Conservation (phyloP, 169 alveolate genomes). For the Eimeria sp. region DNA sequence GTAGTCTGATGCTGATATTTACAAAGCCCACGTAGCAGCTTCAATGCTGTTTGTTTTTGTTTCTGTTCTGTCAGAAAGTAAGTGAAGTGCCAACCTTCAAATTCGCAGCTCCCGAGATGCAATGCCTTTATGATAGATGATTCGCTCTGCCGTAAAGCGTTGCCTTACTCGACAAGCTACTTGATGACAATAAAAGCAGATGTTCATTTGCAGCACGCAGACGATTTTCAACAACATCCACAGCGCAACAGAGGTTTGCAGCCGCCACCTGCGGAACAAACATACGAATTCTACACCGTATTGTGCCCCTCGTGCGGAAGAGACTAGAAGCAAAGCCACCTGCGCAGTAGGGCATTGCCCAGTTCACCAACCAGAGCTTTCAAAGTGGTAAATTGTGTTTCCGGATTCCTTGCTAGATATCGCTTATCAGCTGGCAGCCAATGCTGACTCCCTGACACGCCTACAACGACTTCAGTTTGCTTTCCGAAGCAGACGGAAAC, state of each 20-base stretch:
- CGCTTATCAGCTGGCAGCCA: background rate
- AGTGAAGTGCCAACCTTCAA: background rate
- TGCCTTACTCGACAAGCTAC: background rate
- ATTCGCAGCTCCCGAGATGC: background rate
- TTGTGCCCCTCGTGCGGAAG: background rate
- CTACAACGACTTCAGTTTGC: background rate
- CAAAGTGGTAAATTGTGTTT: background rate
- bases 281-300: background rate
- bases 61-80: background rate
- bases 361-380: slow-evolving; percentile 14
- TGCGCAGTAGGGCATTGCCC: background rate
- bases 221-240: background rate
- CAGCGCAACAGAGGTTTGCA: slow-evolving; percentile 56
- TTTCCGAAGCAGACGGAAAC: slow-evolving; percentile 11
- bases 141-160: background rate
- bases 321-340: background rate
- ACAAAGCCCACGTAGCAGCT: background rate
- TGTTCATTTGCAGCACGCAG: slow-evolving; percentile 43
- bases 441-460: background rate
- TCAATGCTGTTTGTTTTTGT: background rate
- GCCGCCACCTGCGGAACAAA: slow-evolving; percentile 45
- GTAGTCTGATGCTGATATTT: slow-evolving; percentile 40
- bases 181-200: background rate
- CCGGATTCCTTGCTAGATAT: background rate
- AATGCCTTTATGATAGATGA: background rate